These are phyloP conservation scores for Withania somnifera DNA, from an alignment of 305 asterid species.

Conservation along the genomic window DNA sequence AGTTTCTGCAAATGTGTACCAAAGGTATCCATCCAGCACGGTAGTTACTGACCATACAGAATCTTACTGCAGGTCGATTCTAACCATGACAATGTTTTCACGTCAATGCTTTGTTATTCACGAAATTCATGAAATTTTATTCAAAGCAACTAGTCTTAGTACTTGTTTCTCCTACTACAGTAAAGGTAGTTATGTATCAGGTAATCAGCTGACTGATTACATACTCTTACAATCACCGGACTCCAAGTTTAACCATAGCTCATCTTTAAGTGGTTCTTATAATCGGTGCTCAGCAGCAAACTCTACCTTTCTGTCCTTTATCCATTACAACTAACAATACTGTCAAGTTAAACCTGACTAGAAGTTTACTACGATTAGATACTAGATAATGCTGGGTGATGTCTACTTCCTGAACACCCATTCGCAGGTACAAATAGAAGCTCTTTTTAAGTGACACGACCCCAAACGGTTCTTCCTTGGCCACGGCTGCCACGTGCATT, in stretches of 20 bases:
- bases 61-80: background rate
- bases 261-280: background rate
- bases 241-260: background rate
- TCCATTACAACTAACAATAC: background rate
- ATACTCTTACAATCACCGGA: background rate
- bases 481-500: slow-evolving; percentile 7
- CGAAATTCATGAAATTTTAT: background rate
- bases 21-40: background rate
- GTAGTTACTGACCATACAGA: background rate
- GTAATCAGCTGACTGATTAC: background rate
- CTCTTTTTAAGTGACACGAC: slow-evolving; percentile 5
- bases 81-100: background rate
- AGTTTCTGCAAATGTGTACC: background rate
- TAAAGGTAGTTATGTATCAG: background rate
- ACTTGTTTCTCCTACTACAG: background rate
- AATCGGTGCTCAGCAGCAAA: background rate
- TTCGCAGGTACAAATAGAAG: background rate
- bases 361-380: background rate
- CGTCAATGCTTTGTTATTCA: background rate
- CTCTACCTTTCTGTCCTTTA: background rate
- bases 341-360: background rate
- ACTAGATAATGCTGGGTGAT: background rate
- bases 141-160: background rate
- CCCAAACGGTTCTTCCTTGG: slow-evolving; percentile 3
- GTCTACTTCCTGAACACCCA: background rate